Base-by-base conservation (phyloP, 2,329 filamentous ascomycete species). In the Coniochaeta hoffmannii region DNA sequence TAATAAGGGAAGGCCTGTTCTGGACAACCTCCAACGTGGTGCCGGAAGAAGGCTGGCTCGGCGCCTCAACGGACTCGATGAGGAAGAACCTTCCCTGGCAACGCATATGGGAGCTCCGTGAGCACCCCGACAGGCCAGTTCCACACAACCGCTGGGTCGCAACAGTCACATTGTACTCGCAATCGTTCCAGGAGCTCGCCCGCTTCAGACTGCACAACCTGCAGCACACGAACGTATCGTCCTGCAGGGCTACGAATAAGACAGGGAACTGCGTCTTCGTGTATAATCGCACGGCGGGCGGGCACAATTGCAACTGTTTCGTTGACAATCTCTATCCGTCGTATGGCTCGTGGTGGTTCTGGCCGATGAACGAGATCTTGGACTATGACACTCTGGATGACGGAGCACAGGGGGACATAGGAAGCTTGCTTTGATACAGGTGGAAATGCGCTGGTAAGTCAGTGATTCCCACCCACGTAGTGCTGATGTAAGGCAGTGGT, bases 331-430 rank as follows among this genome's bases (percentile, higher is more conserved):
- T 51, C n/a, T 28, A 51, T 19, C 49, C 49, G n/a, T 17, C 2
- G 49, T 15, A 34, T 15, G 49, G 49, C 12, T 51, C 49, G 49
- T 51, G 49, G 49, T 51, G 49, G 49, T 51, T 51, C 49, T 51
- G n/a, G 26, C 49, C 49, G 17, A 51, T 51, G 28, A 28, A 51
- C 19, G 22, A 10, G 4, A 28, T 46, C 2, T 22, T 41, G 36
- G 36, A 41, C 36, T 41, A 41, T 41, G 36, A 41, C 17, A 22
- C 17, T 10, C 36, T 41, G 36, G n/a, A n/a, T n/a, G n/a, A n/a
- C n/a, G n/a, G n/a, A n/a, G n/a, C n/a, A n/a, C n/a, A n/a, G n/a
- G n/a, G n/a, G n/a, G n/a, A n/a, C n/a, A n/a, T n/a, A n/a, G n/a
- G n/a, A n/a, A n/a, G n/a, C n/a, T n/a, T n/a, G n/a, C n/a, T n/a